Percentiles rank a stretch among this genome's conserved stretches.
Evolutionary conservation across 805 yeast species (phyloP).

Genomic region (Pichia exigua): DNA sequence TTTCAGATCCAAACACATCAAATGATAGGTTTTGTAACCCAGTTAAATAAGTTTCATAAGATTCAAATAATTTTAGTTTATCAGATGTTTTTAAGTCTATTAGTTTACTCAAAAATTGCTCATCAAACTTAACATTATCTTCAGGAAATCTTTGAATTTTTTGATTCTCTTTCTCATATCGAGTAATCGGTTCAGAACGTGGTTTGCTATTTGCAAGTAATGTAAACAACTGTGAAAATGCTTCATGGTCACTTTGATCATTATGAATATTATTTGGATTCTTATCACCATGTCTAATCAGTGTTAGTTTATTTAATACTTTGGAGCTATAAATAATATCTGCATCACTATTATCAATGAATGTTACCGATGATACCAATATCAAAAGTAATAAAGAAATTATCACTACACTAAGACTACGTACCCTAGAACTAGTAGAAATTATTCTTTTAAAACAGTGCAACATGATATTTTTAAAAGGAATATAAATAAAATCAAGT

Average conservation of each 20-base stretch:
- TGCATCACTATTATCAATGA: no score
- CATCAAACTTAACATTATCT: slow-evolving; percentile 17
- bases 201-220: slow-evolving; percentile 26
- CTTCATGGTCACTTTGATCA: neutral
- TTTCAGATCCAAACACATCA: slow-evolving; percentile 22
- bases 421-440: no score
- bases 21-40: slow-evolving; percentile 31
- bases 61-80: slow-evolving; percentile 14
- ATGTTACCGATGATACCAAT: neutral
- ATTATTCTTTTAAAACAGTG: no score
- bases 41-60: slow-evolving; percentile 12
- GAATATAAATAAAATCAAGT: no score
- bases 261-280: neutral
- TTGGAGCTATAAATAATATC: neutral
- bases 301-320: neutral
- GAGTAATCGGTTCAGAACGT: slow-evolving; percentile 32
- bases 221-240: slow-evolving; percentile 19
- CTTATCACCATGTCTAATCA: neutral
- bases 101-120: neutral
- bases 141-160: slow-evolving; percentile 34
- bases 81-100: neutral
- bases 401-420: no score
- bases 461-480: no score
- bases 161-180: slow-evolving; percentile 29
- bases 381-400: no score